These are phyloP conservation scores for Cryptococcus wingfieldii DNA, from an alignment of 1,284 basidiomycete genomes.

Conservation along the genomic window DNA sequence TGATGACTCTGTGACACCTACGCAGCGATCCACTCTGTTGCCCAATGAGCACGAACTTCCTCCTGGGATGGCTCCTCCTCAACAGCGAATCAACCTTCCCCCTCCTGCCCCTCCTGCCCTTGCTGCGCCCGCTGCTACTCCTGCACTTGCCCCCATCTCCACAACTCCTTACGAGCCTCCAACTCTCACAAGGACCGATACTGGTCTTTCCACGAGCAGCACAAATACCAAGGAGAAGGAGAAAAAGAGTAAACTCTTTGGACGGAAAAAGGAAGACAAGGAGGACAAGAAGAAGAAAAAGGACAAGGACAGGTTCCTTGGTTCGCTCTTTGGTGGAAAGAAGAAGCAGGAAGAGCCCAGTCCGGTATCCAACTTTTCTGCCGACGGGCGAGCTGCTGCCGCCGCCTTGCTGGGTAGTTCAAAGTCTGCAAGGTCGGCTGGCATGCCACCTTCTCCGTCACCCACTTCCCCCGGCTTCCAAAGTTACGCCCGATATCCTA, in stretches of 20 bases:
- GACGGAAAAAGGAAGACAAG: slow-evolving; percentile 67
- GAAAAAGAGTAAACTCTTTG: slow-evolving; percentile 52
- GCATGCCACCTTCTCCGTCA: slow-evolving; percentile 43
- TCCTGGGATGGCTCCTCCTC: slow-evolving; percentile 37
- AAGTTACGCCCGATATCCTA: slow-evolving; percentile 84
- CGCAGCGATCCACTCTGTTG: slow-evolving; percentile 12
- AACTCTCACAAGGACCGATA: slow-evolving; percentile 28
- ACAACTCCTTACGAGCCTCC: slow-evolving; percentile 16
- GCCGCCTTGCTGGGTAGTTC: slow-evolving; percentile 74
- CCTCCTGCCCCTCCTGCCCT: slow-evolving; percentile 6
- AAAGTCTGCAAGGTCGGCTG: slow-evolving; percentile 64
- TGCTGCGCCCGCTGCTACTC: slow-evolving; percentile 3
- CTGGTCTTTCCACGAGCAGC: slow-evolving; percentile 19
- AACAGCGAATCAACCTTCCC: slow-evolving; percentile 11
- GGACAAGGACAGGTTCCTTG: slow-evolving; percentile 77
- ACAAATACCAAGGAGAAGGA: slow-evolving; percentile 55
- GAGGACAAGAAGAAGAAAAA: slow-evolving; percentile 65
- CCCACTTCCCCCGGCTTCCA: slow-evolving; percentile 57
- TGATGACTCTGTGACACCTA: slow-evolving; percentile 6
- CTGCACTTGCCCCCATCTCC: slow-evolving; percentile 14
- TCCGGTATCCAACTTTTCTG: slow-evolving; percentile 51
- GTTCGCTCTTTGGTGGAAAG: slow-evolving; percentile 79
- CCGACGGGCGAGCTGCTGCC: slow-evolving; percentile 71
- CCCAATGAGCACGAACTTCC: slow-evolving; percentile 6
- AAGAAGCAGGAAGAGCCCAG: slow-evolving; percentile 60